A percentile compares a stretch with the other conserved stretches of the same genome.
These are phyloP conservation scores for Umbelopsis sp. DNA, from an alignment of 192 early-diverging fungal genomes.

Conservation along the genomic window DNA sequence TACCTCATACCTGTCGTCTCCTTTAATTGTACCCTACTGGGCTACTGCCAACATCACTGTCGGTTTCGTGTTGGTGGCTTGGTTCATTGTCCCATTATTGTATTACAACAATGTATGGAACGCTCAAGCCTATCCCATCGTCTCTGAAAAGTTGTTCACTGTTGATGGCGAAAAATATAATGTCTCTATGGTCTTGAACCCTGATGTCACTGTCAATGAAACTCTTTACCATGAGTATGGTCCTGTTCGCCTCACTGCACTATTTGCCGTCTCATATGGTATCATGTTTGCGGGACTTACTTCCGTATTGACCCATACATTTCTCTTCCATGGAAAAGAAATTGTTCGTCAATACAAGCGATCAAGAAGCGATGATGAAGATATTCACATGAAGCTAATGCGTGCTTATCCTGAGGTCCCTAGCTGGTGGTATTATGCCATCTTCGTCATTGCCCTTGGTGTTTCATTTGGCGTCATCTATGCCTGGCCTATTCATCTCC, in stretches of 20 bases:
- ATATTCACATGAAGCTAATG: constrained; percentile 75
- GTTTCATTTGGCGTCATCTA: constrained; percentile 52
- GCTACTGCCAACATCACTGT: constrained; percentile 52
- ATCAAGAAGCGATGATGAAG: constrained; percentile 46
- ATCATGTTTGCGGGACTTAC: constrained; percentile 58
- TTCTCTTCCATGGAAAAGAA: constrained; percentile 63
- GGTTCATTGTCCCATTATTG: constrained; percentile 53
- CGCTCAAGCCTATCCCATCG: constrained; percentile 42
- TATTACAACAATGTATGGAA: constrained; percentile 56
- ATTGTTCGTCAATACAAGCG: constrained; percentile 46
- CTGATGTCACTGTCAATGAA: constrained; percentile 42
- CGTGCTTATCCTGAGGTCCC: constrained; percentile 72
- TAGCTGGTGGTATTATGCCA: constrained; percentile 55
- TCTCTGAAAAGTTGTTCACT: constrained; percentile 40
- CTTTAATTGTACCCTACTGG: constrained; percentile 41
- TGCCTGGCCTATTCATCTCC: constrained; percentile 61
- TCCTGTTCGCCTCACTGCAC: constrained; percentile 49
- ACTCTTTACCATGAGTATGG: constrained; percentile 45
- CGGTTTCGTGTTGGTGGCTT: constrained; percentile 52
- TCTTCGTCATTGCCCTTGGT: constrained; percentile 46
- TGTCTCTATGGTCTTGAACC: constrained; percentile 33
- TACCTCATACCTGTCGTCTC: constrained; percentile 42
- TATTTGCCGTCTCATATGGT: constrained; percentile 55
- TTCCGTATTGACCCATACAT: constrained; percentile 58
- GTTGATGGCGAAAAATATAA: constrained; percentile 38